Base-by-base conservation (phyloP, 192 early-diverging fungal genomes). In the Gryganskiella cystojenkinii region DNA sequence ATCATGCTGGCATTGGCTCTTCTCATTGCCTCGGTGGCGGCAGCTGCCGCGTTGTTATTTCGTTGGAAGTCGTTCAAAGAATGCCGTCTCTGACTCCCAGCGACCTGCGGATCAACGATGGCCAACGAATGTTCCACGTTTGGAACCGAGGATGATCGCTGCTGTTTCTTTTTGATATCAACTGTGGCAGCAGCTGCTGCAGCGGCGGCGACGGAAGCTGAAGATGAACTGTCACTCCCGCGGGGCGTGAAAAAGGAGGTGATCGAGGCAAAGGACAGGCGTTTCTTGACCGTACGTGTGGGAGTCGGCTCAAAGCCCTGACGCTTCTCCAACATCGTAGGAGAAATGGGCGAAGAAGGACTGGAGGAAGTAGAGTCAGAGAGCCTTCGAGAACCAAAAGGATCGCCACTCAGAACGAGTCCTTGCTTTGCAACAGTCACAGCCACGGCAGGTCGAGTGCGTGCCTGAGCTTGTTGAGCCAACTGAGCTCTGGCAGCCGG, bases 241-340 rank as follows among this genome's bases (percentile, higher is more conserved):
- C 61, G 56, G 7, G 67, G 51, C 24, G 55, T 68, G 50, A 78
- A 78, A 55, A 78, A 78, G 0, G 74, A 68, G 19, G 74, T 69
- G 49, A 78, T 78, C 7, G 55, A 49, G 8, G 74, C 74, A 34
- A 78, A 69, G 0, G 74, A 78, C 7, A 78, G 74, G 20, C 66
- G 52, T 40, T 78, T 78, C 50, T 78, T 78, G 43, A 45, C 40
- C 10, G 61, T 59, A 24, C 65, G 28, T 30, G 54, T 56, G 1
- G 49, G 61, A 3, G 60, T 43, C 10, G 63, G 57, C 28, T 65
- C 71, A n/a, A 65, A 20, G 22, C 56, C 49, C n/a, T 45, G 30
- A 3, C 55, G 46, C 56, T 73, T 59, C 20, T 53, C 71, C 5
- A 37, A 53, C n/a, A n/a, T n/a, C n/a, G n/a, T n/a, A 20, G 37